Evolutionary conservation across 2,329 filamentous ascomycete genomes (phyloP).

Genomic region (Beauveria pseudobassiana): DNA sequence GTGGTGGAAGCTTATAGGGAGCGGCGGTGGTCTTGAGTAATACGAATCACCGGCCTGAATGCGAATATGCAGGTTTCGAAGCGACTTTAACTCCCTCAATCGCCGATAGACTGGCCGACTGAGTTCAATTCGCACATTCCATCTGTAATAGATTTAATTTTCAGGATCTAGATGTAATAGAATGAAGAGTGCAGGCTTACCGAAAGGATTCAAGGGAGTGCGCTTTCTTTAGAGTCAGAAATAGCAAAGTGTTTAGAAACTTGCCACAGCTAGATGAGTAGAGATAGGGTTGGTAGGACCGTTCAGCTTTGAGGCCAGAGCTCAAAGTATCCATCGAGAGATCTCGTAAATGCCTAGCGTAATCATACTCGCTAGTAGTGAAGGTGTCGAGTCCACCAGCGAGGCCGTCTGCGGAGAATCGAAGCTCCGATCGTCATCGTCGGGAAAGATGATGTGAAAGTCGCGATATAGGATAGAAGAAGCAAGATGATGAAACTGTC

Average conservation of each 20-base stretch:
- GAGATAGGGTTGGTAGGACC: slow-evolving; percentile 45
- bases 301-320: slow-evolving; percentile 44
- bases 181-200: slow-evolving; percentile 28
- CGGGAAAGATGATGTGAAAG: slow-evolving; percentile 55
- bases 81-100: slow-evolving; percentile 44
- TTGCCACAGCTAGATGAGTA: slow-evolving; percentile 52
- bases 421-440: slow-evolving; percentile 45
- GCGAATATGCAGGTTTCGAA: slow-evolving; percentile 49
- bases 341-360: slow-evolving; percentile 49
- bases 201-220: slow-evolving; percentile 48
- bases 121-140: slow-evolving; percentile 58
- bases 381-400: slow-evolving; percentile 54
- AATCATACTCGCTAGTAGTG: slow-evolving; percentile 56
- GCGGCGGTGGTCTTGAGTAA: slow-evolving; percentile 41
- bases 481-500: slow-evolving; percentile 49
- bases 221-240: slow-evolving; percentile 48
- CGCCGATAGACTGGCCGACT: slow-evolving; percentile 49
- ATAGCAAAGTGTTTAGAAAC: slow-evolving; percentile 55
- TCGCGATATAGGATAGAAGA: slow-evolving; percentile 51
- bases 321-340: slow-evolving; percentile 49
- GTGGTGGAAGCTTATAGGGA: slow-evolving; percentile 19
- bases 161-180: neutral
- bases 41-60: slow-evolving; percentile 51
- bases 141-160: slow-evolving; percentile 30
- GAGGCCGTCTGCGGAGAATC: slow-evolving; percentile 49